Evolutionary conservation across 768 basidiomycete genomes (phyloP).

Genomic region (Cystofilobasidium ferigula): DNA sequence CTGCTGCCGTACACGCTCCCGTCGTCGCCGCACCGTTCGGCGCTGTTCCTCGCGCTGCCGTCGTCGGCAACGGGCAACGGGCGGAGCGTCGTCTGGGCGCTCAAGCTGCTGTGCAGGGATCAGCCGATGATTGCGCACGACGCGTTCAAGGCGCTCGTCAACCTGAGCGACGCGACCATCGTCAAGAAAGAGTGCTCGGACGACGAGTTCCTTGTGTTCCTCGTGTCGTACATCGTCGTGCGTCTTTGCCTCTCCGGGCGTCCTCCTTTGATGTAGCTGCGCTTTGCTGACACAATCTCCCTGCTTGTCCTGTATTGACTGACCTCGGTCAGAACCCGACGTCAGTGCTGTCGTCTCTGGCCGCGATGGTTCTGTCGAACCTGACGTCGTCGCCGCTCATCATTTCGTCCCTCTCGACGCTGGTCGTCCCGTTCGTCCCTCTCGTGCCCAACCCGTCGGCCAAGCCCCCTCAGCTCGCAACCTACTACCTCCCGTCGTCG

Average conservation of each 20-base stretch:
- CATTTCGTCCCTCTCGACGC: constrained; percentile 52
- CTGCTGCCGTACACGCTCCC: constrained; percentile 67
- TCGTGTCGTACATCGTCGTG: constrained; percentile 83
- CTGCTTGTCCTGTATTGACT: neutral
- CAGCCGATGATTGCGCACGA: constrained; percentile 82
- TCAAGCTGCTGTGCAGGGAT: constrained; percentile 80
- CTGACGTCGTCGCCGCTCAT: constrained; percentile 63
- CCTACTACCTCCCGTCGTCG: constrained; percentile 63
- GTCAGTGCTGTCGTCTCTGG: constrained; percentile 81
- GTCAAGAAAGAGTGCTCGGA: constrained; percentile 60
- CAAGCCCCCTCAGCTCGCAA: constrained; percentile 45
- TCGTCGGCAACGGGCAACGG: constrained; percentile 36
- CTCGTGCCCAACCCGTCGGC: constrained; percentile 30
- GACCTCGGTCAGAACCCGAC: constrained; percentile 58
- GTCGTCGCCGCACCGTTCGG: constrained; percentile 55
- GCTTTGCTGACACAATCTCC: no score
- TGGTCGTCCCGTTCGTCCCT: constrained; percentile 52
- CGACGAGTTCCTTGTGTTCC: constrained; percentile 59
- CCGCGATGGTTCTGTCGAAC: constrained; percentile 96
- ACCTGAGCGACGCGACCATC: constrained; percentile 72
- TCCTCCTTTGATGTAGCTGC: no score
- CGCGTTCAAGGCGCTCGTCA: constrained; percentile 85
- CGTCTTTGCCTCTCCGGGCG: no score
- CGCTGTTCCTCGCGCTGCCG: constrained; percentile 52
- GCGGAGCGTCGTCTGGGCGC: constrained; percentile 43